These are phyloP conservation scores for Linderniella brevidens DNA, from an alignment of 257 asterid genomes.

Conservation along the genomic window DNA sequence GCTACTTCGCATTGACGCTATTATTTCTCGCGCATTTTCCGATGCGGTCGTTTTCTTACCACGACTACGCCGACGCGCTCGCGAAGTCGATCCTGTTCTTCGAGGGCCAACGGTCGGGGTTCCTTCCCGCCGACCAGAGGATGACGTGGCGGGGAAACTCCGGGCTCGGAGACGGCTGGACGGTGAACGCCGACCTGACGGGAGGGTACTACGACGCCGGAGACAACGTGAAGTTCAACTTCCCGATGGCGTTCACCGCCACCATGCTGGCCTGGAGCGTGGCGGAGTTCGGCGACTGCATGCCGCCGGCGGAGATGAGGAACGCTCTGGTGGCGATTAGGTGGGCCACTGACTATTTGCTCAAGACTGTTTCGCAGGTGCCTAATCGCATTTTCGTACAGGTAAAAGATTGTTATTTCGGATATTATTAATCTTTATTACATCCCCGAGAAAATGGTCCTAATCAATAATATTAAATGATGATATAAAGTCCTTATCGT, in stretches of 20 bases:
- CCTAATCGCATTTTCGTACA: slow-evolving; percentile 85
- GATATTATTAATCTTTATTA: too few species aligned
- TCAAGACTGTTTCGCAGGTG: slow-evolving; percentile 63
- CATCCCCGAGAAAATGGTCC: too few species aligned
- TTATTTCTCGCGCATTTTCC: too few species aligned
- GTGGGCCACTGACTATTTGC: slow-evolving; percentile 84
- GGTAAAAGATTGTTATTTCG: slow-evolving; percentile 20
- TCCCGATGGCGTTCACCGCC: slow-evolving; percentile 97
- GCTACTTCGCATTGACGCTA: too few species aligned
- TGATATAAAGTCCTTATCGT: too few species aligned
- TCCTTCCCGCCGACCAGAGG: slow-evolving; percentile 68
- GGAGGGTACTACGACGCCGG: slow-evolving; percentile 99
- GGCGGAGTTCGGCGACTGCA: slow-evolving; percentile 49
- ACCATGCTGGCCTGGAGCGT: slow-evolving; percentile 97
- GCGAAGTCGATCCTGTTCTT: slow-evolving; percentile 67
- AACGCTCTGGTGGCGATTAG: slow-evolving; percentile 56
- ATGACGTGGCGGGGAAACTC: slow-evolving; percentile 75
- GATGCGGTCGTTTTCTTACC: slow-evolving; percentile 15
- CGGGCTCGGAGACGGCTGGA: slow-evolving; percentile 74
- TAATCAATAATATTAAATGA: too few species aligned
- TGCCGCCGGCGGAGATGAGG: slow-evolving; percentile 67
- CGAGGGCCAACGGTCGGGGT: slow-evolving; percentile 93
- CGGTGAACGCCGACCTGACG: slow-evolving; percentile 38
- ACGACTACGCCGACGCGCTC: slow-evolving; percentile 64
- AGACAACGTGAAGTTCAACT: slow-evolving; percentile 72